Evolutionary conservation across 768 basidiomycete species (phyloP).

Genomic region (Lactarius sanguifluus): DNA sequence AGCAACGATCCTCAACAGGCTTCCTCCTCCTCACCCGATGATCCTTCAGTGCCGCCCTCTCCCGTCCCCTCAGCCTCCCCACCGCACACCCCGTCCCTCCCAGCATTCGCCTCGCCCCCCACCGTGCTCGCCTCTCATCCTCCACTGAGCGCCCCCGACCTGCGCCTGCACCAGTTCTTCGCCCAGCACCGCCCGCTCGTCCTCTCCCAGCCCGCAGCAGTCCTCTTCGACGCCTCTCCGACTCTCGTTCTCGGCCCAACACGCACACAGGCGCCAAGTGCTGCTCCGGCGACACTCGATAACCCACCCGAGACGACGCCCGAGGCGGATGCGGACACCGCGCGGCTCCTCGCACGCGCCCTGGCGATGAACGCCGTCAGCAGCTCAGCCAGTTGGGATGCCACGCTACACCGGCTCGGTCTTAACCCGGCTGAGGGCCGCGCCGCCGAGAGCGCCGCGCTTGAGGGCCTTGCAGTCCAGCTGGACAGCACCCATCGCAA

Average conservation of each 20-base stretch:
- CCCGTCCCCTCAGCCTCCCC: not conserved
- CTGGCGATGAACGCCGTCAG: conserved; percentile 67
- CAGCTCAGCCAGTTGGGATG: conserved; percentile 66
- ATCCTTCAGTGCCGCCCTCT: conserved; percentile 9
- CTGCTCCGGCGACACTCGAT: conserved; percentile 35
- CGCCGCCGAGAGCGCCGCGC: conserved; percentile 50
- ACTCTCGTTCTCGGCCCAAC: conserved; percentile 15
- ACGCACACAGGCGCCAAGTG: conserved; percentile 9
- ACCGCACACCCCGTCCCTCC: conserved; percentile 1
- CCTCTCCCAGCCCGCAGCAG: conserved; percentile 57
- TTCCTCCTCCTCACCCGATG: conserved; percentile 12
- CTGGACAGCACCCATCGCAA: conserved; percentile 85
- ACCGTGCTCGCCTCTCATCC: conserved; percentile 47
- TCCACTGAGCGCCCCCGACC: conserved; percentile 60
- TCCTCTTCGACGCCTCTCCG: conserved; percentile 47
- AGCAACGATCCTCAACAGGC: conserved; percentile 16
- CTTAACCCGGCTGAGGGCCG: conserved; percentile 52
- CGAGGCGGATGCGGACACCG: conserved; percentile 78
- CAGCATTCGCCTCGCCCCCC: conserved; percentile 11
- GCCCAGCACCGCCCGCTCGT: conserved; percentile 77
- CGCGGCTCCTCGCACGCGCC: conserved; percentile 74
- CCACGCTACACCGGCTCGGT: conserved; percentile 62
- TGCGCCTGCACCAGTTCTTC: conserved; percentile 84
- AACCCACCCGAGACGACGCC: conserved; percentile 51
- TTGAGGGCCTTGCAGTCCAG: conserved; percentile 62